Evolutionary conservation across 2,329 filamentous ascomycete species (phyloP), one percentile per base, ranked within the genome.

Genomic region (Fusarium sambucinum): DNA sequence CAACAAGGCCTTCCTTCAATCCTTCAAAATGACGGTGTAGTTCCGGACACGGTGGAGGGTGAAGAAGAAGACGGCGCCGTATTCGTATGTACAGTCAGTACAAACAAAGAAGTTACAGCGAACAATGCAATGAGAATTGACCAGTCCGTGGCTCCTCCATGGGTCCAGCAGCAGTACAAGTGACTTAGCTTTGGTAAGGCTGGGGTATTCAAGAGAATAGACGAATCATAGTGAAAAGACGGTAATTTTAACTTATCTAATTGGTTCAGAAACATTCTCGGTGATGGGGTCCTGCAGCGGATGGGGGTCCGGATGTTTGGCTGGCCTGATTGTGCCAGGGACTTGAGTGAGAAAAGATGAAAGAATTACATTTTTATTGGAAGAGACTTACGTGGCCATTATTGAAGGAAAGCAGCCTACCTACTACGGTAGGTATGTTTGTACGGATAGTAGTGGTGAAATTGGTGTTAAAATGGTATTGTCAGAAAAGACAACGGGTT

Each of bases 231-330:
- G 45, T 30, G 12, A 21, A 45, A 59, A 27, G 52, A 55, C 75
- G 60, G 73, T 77, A 77, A 77, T 78, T 74, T 74, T 60, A 52
- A 37, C 30, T 44, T 30, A 16, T 59, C 23, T 64, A 50, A 78
- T 78, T 78, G 76, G 75, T 32, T 50, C n/a, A 47, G 41, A 42
- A 47, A 27, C 17, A 32, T 38, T 35, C 47, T 47, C 45, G 48
- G 44, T 4, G 35, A 41, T 27, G 46, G 47, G 38, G 53, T 41
- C 38, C n/a, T 44, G 40, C 13, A 58, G 35, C 32, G 55, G 50
- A 68, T 58, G 59, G 63, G 45, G 63, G 58, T 60, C 73, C 73
- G 73, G 73, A 74, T 75, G 66, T 74, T 73, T 68, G 59, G 53
- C 58, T 53, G 55, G 55, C 72, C 69, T 67, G 59, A 66, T 74